Evolutionary conservation across 345 rosid species (phyloP), one percentile per base, ranked within the genome.

Genomic region (Kandelia obovata): DNA sequence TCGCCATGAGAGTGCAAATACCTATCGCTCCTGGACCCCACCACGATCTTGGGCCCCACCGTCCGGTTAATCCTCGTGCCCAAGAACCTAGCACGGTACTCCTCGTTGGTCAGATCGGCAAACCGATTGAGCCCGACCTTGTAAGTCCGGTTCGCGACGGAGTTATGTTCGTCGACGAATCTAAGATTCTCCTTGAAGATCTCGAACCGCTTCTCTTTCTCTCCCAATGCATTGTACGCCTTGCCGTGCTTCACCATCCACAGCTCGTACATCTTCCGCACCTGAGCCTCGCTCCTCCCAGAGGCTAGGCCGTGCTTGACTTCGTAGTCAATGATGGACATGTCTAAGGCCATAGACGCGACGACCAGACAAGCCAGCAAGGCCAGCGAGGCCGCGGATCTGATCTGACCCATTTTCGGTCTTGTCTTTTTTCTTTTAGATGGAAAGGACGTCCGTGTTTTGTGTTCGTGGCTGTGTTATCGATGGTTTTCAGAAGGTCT

Each of bases 81-180:
- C 65, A 86, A 73, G 60, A 78, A 86, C 71, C 63, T 23, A 20
- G 71, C 19, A 28, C 46, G 58, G 46, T 76, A 90, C 78, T 90
- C 92, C 30, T 81, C 88, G 49, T 84, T 83, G 53, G 82, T 81
- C 73, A 90, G 67, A 82, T 89, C 91, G 0, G 91, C 91, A 71
- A 87, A 89, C 82, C 66, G 77, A 69, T 79, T 87, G 65, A 89
- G 69, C 16, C 91, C 92, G 5, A 89, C 80, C 43, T 73, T 76
- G 20, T 87, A 89, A 16, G 73, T 69, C 43, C 78, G 80, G 58
- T 75, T 73, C 27, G 21, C 71, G 4, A 28, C 71, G 3, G 81
- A 73, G 74, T 87, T 89, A 5, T 83, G 87, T 20, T 84, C 79
- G 60, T 70, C 79, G 8, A 87, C 66, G n/a, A 84, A 87, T 69